A percentile compares a stretch with the other conserved stretches of the same genome.
Conservation (phyloP, 2,329 filamentous ascomycete species). For the Sporothrix pseudoabietina region DNA sequence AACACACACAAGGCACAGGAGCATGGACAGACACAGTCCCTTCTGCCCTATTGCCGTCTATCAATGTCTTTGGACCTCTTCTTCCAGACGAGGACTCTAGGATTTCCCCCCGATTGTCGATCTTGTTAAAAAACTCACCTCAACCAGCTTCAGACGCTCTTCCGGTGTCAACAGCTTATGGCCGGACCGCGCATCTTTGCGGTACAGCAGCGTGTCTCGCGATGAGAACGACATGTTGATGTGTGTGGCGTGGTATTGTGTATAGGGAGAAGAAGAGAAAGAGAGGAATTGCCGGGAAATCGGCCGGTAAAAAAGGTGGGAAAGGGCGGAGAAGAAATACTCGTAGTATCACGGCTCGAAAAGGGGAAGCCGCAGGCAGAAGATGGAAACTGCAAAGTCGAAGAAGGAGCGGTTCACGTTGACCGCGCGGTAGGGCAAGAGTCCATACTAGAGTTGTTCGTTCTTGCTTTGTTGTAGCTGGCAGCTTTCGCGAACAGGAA, state of each 20-base stretch:
- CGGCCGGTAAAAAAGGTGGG: background rate
- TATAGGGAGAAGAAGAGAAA: background rate
- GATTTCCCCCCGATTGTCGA: background rate
- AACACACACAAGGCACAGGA: background rate
- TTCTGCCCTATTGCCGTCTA: background rate
- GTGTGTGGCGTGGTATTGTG: background rate
- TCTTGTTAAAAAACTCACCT: conserved; percentile 42
- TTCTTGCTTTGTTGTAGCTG: conserved; percentile 8
- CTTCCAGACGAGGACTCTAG: background rate
- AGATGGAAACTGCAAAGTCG: background rate
- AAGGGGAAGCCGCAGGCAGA: background rate
- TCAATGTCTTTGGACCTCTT: background rate
- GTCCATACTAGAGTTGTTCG: conserved; percentile 22
- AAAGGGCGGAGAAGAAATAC: background rate
- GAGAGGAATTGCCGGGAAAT: background rate
- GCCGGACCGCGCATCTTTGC: conserved; percentile 49
- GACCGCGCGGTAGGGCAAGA: conserved; percentile 23
- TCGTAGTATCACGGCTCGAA: background rate
- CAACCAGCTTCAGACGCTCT: conserved; percentile 50
- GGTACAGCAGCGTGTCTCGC: conserved; percentile 48
- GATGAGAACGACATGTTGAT: conserved; percentile 44
- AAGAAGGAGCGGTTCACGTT: conserved; percentile 28
- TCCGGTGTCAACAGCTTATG: conserved; percentile 48
- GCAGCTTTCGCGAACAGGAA: conserved; percentile 10
- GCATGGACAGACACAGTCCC: too few relatives aligned